Evolutionary conservation across 208 protist species (phyloP).

Genomic region (Trypanosoma lewisi): DNA sequence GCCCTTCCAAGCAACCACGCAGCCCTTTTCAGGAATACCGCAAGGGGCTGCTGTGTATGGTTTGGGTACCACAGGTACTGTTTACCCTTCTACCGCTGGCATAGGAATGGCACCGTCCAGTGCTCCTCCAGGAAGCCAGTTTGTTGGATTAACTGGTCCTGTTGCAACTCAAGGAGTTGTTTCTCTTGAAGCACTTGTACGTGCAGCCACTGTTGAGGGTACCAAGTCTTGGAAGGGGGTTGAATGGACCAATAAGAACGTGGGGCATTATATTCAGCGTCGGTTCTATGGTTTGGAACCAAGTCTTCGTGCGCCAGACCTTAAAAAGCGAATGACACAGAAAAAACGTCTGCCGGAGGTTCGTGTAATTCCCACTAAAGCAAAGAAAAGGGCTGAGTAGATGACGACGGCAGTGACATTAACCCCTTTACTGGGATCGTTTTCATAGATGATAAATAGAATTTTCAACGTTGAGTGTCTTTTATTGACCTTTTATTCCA

Average conservation of each 20-base stretch:
- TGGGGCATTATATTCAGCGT: conserved; percentile 85
- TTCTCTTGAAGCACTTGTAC: conserved; percentile 4
- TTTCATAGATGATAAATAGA: conserved; percentile 2
- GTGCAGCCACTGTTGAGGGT: conserved; percentile 12
- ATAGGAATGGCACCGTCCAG: neutral
- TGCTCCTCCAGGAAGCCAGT: neutral
- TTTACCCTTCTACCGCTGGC: too few relatives aligned
- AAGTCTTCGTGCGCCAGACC: conserved; percentile 72
- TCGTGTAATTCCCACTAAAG: conserved; percentile 50
- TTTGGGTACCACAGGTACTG: too few relatives aligned
- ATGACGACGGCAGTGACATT: neutral
- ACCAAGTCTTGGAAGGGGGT: conserved; percentile 27
- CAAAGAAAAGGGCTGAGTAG: conserved; percentile 11
- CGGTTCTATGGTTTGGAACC: conserved; percentile 83
- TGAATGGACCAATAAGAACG: conserved; percentile 81
- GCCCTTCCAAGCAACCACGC: neutral
- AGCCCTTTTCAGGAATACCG: conserved; percentile 8
- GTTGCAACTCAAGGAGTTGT: neutral
- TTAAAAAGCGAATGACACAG: conserved; percentile 43
- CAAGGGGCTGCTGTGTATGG: too few relatives aligned
- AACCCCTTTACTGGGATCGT: neutral
- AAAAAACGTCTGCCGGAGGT: conserved; percentile 42
- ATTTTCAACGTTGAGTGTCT: neutral
- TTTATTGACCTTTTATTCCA: neutral
- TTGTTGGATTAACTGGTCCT: neutral